Percentiles rank a stretch among this genome's conserved stretches.
These are phyloP conservation scores for Cladobotryum protrusum DNA, from an alignment of 2,329 filamentous ascomycete species.

Conservation along the genomic window DNA sequence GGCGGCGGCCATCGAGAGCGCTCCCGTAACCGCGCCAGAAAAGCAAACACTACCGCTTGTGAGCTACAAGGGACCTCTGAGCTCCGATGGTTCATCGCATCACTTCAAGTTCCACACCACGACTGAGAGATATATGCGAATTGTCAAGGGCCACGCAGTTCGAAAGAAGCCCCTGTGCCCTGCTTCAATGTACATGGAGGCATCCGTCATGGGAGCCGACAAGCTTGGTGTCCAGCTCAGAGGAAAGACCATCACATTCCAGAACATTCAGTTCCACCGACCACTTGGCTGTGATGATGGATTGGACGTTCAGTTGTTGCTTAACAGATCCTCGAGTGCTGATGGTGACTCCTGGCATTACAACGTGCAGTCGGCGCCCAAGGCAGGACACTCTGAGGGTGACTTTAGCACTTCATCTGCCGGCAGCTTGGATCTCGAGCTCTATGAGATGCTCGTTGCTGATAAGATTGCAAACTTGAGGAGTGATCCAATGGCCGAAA, in stretches of 20 bases:
- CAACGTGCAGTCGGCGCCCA: conserved; percentile 5
- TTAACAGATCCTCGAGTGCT: not conserved
- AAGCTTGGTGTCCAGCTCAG: conserved; percentile 9
- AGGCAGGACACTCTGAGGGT: conserved; percentile 11
- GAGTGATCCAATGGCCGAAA: conserved; percentile 12
- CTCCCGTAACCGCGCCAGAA: not conserved
- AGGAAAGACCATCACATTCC: conserved; percentile 12
- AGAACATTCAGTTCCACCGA: conserved; percentile 11
- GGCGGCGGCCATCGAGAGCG: not conserved
- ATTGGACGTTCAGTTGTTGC: conserved; percentile 8
- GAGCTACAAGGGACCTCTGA: not conserved
- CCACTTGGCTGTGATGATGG: conserved; percentile 10
- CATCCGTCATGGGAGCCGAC: conserved; percentile 12
- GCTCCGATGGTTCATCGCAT: conserved; percentile 4
- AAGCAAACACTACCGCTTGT: not conserved
- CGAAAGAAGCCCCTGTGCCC: conserved; percentile 16
- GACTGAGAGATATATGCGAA: conserved; percentile 11
- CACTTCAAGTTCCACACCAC: conserved; percentile 9
- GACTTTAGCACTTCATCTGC: conserved; percentile 6
- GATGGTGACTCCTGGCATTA: conserved; percentile 11
- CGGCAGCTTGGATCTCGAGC: conserved; percentile 9
- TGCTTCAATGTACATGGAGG: conserved; percentile 19
- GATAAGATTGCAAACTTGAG: conserved; percentile 10
- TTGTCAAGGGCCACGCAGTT: conserved; percentile 16
- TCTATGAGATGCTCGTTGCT: conserved; percentile 11